phyloP scores from a whole-genome alignment of 257 asterid species.

The Nicotiana undulata region DNA sequence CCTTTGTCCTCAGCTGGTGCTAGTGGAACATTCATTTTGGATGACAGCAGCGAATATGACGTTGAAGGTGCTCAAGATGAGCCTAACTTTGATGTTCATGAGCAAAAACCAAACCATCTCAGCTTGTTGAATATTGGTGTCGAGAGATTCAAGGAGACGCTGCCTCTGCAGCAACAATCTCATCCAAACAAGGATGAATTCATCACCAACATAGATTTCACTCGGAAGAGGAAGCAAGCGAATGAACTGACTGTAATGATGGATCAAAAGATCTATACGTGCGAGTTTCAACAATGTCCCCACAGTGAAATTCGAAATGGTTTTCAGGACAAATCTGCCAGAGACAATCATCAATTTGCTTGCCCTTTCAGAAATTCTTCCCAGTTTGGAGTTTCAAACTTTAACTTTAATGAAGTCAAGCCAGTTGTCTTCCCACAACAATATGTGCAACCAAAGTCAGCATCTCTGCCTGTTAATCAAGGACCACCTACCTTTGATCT shows the following conservation, averaged over 20 bases:
- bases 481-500: slow-evolving; percentile 35
- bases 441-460: slow-evolving; percentile 30
- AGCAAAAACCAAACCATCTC: slow-evolving; percentile 56
- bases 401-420: slow-evolving; percentile 32
- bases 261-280: slow-evolving; percentile 59
- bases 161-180: slow-evolving; percentile 30
- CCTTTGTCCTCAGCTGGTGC: slow-evolving; percentile 44
- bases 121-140: slow-evolving; percentile 29
- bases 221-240: slow-evolving; percentile 51
- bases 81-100: slow-evolving; percentile 44
- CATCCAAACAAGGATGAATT: slow-evolving; percentile 36
- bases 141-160: slow-evolving; percentile 31
- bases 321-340: slow-evolving; percentile 43
- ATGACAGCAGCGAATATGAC: slow-evolving; percentile 68
- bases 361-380: slow-evolving; percentile 41
- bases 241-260: slow-evolving; percentile 30
- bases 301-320: slow-evolving; percentile 51
- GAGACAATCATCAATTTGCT: slow-evolving; percentile 67
- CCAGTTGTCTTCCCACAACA: slow-evolving; percentile 41
- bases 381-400: slow-evolving; percentile 35
- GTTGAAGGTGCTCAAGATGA: slow-evolving; percentile 58
- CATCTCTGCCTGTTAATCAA: slow-evolving; percentile 16
- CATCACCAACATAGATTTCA: slow-evolving; percentile 40
- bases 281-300: slow-evolving; percentile 68
- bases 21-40: slow-evolving; percentile 33